Evolutionary conservation across 192 early-diverging fungal genomes (phyloP).

Genomic region (Obelidium mucronatum): DNA sequence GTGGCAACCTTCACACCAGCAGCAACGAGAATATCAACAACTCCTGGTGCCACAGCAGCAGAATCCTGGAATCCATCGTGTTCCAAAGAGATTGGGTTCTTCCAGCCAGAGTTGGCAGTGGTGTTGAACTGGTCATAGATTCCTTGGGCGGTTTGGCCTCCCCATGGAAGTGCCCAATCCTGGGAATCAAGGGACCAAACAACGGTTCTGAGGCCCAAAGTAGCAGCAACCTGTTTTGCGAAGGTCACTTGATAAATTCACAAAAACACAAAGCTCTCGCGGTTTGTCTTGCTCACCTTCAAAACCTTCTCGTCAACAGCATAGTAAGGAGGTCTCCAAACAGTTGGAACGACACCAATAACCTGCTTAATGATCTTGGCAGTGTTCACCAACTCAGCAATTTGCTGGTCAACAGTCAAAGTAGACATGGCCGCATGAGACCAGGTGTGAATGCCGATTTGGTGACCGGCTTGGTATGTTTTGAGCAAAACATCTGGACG

Average conservation of each 20-base stretch:
- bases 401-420: conserved; percentile 70
- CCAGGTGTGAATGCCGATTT: conserved; percentile 63
- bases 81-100: not conserved
- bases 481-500: conserved; percentile 56
- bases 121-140: not conserved
- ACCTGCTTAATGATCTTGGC: conserved; percentile 44
- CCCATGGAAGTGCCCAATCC: conserved; percentile 6
- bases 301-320: not conserved
- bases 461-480: conserved; percentile 61
- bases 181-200: not conserved
- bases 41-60: not conserved
- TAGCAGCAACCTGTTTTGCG: not conserved
- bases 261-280: too few species aligned
- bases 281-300: not conserved
- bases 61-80: not conserved
- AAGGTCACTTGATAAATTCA: too few species aligned
- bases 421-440: conserved; percentile 63
- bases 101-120: not conserved
- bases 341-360: conserved; percentile 45
- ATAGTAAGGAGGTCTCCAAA: conserved; percentile 45
- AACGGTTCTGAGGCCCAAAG: not conserved
- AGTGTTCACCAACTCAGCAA: conserved; percentile 75
- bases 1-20: not conserved
- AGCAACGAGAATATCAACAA: not conserved
- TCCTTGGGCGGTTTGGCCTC: too few species aligned